Conservation (phyloP, 2,329 filamentous ascomycete genomes). For the Colletotrichum brevisporum region DNA sequence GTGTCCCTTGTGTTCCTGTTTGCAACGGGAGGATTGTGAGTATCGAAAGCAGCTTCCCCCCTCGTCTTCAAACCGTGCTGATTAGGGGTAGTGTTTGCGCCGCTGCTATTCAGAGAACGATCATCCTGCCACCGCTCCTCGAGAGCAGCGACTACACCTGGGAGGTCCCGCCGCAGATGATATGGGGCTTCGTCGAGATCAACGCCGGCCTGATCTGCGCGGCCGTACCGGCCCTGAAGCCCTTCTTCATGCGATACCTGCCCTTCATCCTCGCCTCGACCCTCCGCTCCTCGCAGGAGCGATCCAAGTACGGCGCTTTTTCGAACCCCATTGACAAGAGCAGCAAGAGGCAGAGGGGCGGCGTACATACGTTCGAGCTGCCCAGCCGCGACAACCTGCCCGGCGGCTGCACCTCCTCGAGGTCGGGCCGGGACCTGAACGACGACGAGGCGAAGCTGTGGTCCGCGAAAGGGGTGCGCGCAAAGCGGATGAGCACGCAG, state of each 20-base stretch:
- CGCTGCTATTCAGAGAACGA: slow-evolving; percentile 48
- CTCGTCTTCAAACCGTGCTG: neutral
- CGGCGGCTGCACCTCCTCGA: neutral
- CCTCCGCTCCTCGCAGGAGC: neutral
- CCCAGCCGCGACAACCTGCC: neutral
- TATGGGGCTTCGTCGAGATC: slow-evolving; percentile 43
- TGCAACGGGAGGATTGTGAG: slow-evolving; percentile 14
- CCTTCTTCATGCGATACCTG: slow-evolving; percentile 41
- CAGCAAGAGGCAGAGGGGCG: neutral
- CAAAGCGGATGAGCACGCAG: neutral
- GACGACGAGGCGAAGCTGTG: slow-evolving; percentile 2
- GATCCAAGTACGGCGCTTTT: slow-evolving; percentile 1
- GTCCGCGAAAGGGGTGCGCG: neutral
- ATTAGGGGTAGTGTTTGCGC: slow-evolving; percentile 43
- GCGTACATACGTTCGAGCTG: neutral
- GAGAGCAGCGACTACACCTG: slow-evolving; percentile 46
- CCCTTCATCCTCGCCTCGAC: slow-evolving; percentile 18
- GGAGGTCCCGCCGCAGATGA: slow-evolving; percentile 47
- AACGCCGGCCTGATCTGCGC: slow-evolving; percentile 34
- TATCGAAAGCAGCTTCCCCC: neutral
- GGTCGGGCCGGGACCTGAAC: neutral
- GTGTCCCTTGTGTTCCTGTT: slow-evolving; percentile 18
- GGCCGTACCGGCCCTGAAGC: slow-evolving; percentile 35
- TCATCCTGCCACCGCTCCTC: slow-evolving; percentile 46
- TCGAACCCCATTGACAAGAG: slow-evolving; percentile 1